Evolutionary conservation across 1,284 basidiomycete genomes (phyloP).

Genomic region (Marasmius fiardii): DNA sequence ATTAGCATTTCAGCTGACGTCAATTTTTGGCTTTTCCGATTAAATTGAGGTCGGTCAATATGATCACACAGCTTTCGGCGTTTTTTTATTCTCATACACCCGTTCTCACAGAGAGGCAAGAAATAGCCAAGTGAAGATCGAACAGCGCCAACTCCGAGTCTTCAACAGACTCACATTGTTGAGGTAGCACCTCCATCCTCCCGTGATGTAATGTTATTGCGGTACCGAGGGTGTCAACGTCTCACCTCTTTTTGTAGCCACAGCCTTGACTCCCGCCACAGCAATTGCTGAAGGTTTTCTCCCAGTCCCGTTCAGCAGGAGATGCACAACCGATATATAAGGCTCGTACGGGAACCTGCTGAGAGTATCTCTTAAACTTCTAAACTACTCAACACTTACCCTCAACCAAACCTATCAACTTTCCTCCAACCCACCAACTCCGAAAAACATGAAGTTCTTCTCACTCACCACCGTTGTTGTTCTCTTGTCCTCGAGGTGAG

Average conservation of each 20-base stretch:
- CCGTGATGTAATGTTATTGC: not conserved
- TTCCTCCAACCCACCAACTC: too few species aligned
- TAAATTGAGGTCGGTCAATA: too few species aligned
- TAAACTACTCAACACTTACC: too few species aligned
- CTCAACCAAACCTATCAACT: not conserved
- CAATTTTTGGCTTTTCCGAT: too few species aligned
- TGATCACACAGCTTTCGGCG: too few species aligned
- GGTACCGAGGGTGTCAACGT: not conserved
- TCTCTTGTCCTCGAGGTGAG: not conserved
- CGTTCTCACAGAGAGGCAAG: not conserved
- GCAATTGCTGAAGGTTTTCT: too few species aligned
- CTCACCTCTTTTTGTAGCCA: not conserved
- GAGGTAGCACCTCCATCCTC: not conserved
- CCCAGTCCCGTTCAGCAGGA: too few species aligned
- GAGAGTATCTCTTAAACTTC: too few species aligned
- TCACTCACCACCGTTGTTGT: not conserved
- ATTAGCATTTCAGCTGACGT: too few species aligned
- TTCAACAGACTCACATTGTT: not conserved
- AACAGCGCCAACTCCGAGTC: not conserved
- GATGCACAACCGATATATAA: too few species aligned
- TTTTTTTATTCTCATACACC: too few species aligned
- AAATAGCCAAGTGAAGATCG: not conserved
- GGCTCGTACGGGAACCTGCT: too few species aligned
- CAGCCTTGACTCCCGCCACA: not conserved
- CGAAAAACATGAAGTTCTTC: not conserved